phyloP scores from a whole-genome alignment of 768 basidiomycete genomes.

The Neoboletus magnificus region DNA sequence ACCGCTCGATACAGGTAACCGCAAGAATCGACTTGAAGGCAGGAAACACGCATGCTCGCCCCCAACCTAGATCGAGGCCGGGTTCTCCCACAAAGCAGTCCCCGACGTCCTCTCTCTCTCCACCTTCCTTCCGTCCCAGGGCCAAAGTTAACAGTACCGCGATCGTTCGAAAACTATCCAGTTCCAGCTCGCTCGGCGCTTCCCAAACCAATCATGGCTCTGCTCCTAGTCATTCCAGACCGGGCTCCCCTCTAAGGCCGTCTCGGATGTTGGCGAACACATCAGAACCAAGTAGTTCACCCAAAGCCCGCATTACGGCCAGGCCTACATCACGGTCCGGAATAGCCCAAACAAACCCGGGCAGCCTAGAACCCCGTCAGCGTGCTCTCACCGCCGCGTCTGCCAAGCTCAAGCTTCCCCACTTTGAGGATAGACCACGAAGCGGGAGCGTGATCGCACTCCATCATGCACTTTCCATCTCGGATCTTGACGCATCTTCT shows the following conservation, averaged over 20 bases:
- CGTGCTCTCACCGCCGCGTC: conserved; percentile 27
- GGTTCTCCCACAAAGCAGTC: conserved; percentile 46
- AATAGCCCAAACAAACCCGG: conserved; percentile 2
- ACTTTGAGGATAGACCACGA: conserved; percentile 32
- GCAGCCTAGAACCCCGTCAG: conserved; percentile 29
- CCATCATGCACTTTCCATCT: conserved; percentile 27
- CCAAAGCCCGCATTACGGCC: conserved; percentile 24
- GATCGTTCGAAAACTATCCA: conserved; percentile 31
- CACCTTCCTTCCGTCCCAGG: conserved; percentile 42
- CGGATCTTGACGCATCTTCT: conserved; percentile 15
- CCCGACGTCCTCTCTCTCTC: conserved; percentile 25
- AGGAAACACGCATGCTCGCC: conserved; percentile 29
- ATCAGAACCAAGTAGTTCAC: conserved; percentile 24
- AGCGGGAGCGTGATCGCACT: conserved; percentile 27
- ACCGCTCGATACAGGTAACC: conserved; percentile 43
- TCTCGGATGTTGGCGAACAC: conserved; percentile 34
- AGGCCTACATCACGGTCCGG: conserved; percentile 32
- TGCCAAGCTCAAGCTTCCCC: conserved; percentile 27
- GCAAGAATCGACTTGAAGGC: conserved; percentile 46
- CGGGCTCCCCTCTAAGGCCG: conserved; percentile 38
- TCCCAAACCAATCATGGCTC: conserved; percentile 26
- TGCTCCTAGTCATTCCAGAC: conserved; percentile 42
- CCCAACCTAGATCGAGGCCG: conserved; percentile 41
- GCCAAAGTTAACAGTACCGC: conserved; percentile 63
- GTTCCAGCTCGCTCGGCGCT: conserved; percentile 19